A percentile compares a stretch with the other conserved stretches of the same genome.
These are phyloP conservation scores for Microstroma glucosiphilum DNA, from an alignment of 1,284 basidiomycete genomes.

Conservation along the genomic window DNA sequence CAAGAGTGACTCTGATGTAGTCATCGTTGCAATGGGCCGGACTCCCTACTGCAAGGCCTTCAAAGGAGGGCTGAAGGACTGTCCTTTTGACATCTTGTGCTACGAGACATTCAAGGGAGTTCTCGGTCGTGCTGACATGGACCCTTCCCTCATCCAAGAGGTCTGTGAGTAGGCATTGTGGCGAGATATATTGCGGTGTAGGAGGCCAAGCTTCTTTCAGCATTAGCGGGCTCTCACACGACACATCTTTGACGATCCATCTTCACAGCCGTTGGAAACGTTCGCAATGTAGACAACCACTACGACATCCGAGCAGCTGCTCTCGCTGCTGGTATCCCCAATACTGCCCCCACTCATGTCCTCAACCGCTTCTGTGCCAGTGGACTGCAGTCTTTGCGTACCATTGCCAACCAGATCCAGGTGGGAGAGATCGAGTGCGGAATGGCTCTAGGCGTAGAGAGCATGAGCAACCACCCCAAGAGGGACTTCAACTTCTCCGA, in stretches of 20 bases:
- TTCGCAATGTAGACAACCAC: conserved; percentile 31
- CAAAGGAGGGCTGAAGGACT: conserved; percentile 75
- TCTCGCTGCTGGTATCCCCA: conserved; percentile 73
- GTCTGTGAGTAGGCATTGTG: conserved; percentile 53
- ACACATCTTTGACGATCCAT: no score
- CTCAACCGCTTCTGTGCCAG: conserved; percentile 56
- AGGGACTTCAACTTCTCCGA: conserved; percentile 24
- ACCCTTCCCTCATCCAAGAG: conserved; percentile 67
- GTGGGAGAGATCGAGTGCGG: conserved; percentile 77
- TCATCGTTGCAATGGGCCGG: conserved; percentile 75
- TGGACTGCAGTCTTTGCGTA: conserved; percentile 75
- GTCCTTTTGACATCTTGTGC: conserved; percentile 49
- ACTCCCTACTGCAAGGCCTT: conserved; percentile 70
- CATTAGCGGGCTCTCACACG: no score
- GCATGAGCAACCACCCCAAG: conserved; percentile 57
- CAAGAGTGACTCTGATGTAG: conserved; percentile 52
- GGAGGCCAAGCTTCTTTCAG: no score
- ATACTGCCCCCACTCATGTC: conserved; percentile 66
- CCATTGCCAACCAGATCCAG: conserved; percentile 72
- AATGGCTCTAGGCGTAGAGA: conserved; percentile 74
- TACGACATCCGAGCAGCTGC: conserved; percentile 57
- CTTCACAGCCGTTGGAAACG: conserved; percentile 56
- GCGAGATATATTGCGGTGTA: no score
- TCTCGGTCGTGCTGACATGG: conserved; percentile 61
- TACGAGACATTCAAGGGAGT: conserved; percentile 56